These are phyloP conservation scores for Vigna unguiculata DNA, from an alignment of 306 rosid genomes.

Conservation along the genomic window DNA sequence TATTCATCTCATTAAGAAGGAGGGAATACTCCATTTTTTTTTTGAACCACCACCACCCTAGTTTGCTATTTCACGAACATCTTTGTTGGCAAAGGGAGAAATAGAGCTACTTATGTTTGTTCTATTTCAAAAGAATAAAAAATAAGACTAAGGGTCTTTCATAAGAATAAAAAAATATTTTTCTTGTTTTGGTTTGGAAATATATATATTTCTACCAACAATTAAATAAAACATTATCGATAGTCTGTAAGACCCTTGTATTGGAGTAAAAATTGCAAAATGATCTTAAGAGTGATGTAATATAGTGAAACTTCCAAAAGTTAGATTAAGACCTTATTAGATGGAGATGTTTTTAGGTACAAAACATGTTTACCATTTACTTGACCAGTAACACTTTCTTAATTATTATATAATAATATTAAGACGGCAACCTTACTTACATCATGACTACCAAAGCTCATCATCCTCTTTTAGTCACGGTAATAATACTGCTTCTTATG, in stretches of 20 bases:
- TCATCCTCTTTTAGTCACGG: constrained; percentile 2
- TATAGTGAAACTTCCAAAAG: no score
- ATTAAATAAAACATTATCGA: no score
- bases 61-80: background rate
- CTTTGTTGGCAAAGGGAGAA: background rate
- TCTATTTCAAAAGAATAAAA: background rate
- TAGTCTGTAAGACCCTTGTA: no score
- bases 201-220: no score
- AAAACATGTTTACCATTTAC: background rate
- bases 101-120: background rate
- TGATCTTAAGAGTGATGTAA: no score
- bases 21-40: background rate
- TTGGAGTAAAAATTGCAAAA: no score
- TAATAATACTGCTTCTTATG: background rate
- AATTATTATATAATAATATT: background rate
- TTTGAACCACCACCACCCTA: background rate
- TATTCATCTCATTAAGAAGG: background rate
- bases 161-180: no score
- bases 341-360: no score
- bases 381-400: background rate
- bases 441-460: background rate
- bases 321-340: no score
- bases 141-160: no score
- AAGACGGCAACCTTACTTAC: background rate
- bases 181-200: no score